Evolutionary conservation across 2,329 filamentous ascomycete species (phyloP), one percentile per base, ranked within the genome.

Genomic region (Colletotrichum gigasporum): DNA sequence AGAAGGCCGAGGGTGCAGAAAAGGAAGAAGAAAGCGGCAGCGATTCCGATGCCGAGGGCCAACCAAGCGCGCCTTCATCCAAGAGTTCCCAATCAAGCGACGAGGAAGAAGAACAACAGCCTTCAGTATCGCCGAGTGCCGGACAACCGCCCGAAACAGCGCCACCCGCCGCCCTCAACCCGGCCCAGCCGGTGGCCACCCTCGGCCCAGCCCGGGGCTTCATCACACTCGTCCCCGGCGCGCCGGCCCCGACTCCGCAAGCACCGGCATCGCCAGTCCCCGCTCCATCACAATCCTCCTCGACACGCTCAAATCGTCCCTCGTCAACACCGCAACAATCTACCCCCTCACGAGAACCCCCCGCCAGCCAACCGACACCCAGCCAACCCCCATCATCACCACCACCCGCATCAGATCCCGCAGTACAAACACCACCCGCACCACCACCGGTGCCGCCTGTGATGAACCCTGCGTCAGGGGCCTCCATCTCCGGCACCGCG

Each of bases 211-310:
- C 56, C 12, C 37, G 61, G 16, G 61, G 61, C 5, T 64, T 64
- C 34, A 42, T 64, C 41, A 64, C 62, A 3, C 41, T 65, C 26
- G 62, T 65, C 0, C 62, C 62, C n/a, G 48, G 56, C 12, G 56
- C 56, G 2, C 62, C 62, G 18, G 34, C 48, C 2, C n/a, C 61
- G 2, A 22, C 61, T 3, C 48, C 48, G 24, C 58, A 18, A 18
- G n/a, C 14, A 35, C 3, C 47, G 45, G 6, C 32, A 35, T n/a
- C 58, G 32, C 20, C 11, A n/a, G 20, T 10, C 41, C 2, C 39
- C n/a, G 18, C 41, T 16, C 24, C 53, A 4, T 26, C 51, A n/a
- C 16, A 22, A 44, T 16, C 53, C 53, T 3, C 52, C 52, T 11
- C 41, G 7, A 42, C 61, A 4, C 35, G 10, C 14, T 51, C 52